Evolutionary conservation across 768 basidiomycete genomes (phyloP).

Genomic region (Harrya chromipes): DNA sequence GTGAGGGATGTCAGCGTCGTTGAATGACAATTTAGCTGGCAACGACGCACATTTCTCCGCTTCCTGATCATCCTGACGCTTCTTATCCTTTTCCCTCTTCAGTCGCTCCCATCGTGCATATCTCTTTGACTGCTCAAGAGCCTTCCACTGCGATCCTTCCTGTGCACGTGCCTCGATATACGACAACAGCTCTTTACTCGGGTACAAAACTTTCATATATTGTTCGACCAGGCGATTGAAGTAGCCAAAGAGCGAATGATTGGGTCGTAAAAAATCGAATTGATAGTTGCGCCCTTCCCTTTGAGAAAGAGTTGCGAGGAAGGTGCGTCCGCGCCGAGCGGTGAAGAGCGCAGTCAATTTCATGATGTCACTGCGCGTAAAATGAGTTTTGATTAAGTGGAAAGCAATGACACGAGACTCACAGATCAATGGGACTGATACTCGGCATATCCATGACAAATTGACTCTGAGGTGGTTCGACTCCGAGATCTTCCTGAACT

Average conservation of each 20-base stretch:
- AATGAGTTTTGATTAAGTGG: neutral
- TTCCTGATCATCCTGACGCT: conserved; percentile 86
- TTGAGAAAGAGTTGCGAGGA: conserved; percentile 79
- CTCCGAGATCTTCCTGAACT: conserved; percentile 56
- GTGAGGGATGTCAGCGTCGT: conserved; percentile 4
- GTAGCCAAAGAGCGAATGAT: conserved; percentile 92
- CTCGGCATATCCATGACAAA: conserved; percentile 86
- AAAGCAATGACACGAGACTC: conserved; percentile 34
- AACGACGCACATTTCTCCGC: conserved; percentile 76
- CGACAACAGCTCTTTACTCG: conserved; percentile 70
- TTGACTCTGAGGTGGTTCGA: conserved; percentile 75
- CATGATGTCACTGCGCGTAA: conserved; percentile 74
- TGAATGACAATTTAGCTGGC: neutral
- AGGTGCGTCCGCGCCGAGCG: conserved; percentile 83
- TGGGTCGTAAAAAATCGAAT: conserved; percentile 95
- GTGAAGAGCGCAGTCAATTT: conserved; percentile 96
- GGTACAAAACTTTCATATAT: conserved; percentile 87
- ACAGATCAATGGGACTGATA: conserved; percentile 89
- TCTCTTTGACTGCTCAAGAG: conserved; percentile 69
- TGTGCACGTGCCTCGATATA: conserved; percentile 67
- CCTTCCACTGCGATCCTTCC: conserved; percentile 69
- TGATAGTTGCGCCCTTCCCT: conserved; percentile 95
- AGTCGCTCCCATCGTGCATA: conserved; percentile 88
- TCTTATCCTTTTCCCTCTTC: conserved; percentile 81
- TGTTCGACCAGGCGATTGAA: conserved; percentile 98